Conservation (phyloP, 2,329 filamentous ascomycete genomes). For the Xylariaceae sp. region DNA sequence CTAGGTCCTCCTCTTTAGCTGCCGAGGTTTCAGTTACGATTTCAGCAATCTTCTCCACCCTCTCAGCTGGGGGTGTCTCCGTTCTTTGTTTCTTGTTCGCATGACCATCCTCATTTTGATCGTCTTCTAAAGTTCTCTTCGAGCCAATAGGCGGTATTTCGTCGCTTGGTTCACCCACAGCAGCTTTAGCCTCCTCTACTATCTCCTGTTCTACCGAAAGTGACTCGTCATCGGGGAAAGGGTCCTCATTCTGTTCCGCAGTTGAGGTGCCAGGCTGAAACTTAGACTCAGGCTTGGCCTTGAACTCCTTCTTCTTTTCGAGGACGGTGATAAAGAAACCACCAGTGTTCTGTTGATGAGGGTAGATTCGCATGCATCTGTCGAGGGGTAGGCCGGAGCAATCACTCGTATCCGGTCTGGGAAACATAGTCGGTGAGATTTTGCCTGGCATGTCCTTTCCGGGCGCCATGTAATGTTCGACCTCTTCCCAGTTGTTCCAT, state of each 20-base stretch:
- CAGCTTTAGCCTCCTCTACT: slow-evolving; percentile 34
- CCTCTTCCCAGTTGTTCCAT: slow-evolving; percentile 78
- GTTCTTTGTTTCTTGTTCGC: slow-evolving; percentile 48
- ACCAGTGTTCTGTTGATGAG: slow-evolving; percentile 92
- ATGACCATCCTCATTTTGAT: slow-evolving; percentile 35
- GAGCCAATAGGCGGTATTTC: slow-evolving; percentile 29
- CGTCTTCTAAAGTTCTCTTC: slow-evolving; percentile 34
- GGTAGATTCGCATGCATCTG: slow-evolving; percentile 89
- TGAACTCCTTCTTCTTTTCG: slow-evolving; percentile 86
- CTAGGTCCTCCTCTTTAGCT: slow-evolving; percentile 14
- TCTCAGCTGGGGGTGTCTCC: slow-evolving; percentile 17
- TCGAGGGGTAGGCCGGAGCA: slow-evolving; percentile 72
- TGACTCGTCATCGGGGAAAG: slow-evolving; percentile 16
- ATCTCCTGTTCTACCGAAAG: slow-evolving; percentile 30
- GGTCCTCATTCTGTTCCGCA: slow-evolving; percentile 13
- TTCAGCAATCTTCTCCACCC: slow-evolving; percentile 17
- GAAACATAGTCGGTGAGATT: slow-evolving; percentile 80
- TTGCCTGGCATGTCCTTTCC: slow-evolving; percentile 62
- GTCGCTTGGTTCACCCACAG: slow-evolving; percentile 30
- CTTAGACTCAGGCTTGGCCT: slow-evolving; percentile 65
- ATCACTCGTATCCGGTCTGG: slow-evolving; percentile 50
- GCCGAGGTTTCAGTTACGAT: slow-evolving; percentile 16
- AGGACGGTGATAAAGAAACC: slow-evolving; percentile 96
- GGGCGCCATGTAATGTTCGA: slow-evolving; percentile 63
- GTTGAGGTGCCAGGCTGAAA: slow-evolving; percentile 35